Evolutionary conservation across 495 filamentous ascomycete genomes (phyloP).

Genomic region (Massariosphaeria phaeospora): DNA sequence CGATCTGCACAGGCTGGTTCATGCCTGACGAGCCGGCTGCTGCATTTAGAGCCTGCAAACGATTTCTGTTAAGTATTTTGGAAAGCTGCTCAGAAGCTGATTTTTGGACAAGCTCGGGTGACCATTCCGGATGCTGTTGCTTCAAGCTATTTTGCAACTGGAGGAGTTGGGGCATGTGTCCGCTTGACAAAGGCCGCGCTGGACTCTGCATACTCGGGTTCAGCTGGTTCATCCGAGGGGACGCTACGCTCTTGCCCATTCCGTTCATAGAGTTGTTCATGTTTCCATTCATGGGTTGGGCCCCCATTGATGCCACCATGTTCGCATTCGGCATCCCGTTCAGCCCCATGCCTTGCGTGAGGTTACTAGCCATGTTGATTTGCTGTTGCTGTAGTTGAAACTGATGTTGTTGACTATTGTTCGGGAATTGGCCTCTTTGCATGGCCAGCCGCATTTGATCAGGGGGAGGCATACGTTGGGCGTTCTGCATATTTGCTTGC

Average conservation of each 20-base stretch:
- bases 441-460: constrained; percentile 46
- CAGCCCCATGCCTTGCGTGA: constrained; percentile 23
- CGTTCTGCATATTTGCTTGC: constrained; percentile 55
- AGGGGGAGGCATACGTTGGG: constrained; percentile 54
- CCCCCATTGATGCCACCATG: constrained; percentile 33
- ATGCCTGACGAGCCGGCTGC: constrained; percentile 35
- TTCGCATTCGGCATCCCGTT: constrained; percentile 33
- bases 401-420: constrained; percentile 35
- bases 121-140: constrained; percentile 35
- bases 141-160: constrained; percentile 34
- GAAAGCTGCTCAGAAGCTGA: constrained; percentile 33
- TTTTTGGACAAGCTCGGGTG: constrained; percentile 33
- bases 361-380: constrained; percentile 29
- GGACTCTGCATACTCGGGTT: constrained; percentile 21
- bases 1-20: constrained; percentile 15
- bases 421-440: constrained; percentile 25
- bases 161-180: constrained; percentile 37
- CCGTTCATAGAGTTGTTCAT: constrained; percentile 27
- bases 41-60: constrained; percentile 39
- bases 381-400: constrained; percentile 37
- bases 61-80: constrained; percentile 20
- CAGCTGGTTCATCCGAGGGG: constrained; percentile 25
- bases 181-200: constrained; percentile 36
- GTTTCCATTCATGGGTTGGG: constrained; percentile 30
- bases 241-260: constrained; percentile 21